phyloP scores from a whole-genome alignment of 805 yeast genomes.

The Starmera quercuum region DNA sequence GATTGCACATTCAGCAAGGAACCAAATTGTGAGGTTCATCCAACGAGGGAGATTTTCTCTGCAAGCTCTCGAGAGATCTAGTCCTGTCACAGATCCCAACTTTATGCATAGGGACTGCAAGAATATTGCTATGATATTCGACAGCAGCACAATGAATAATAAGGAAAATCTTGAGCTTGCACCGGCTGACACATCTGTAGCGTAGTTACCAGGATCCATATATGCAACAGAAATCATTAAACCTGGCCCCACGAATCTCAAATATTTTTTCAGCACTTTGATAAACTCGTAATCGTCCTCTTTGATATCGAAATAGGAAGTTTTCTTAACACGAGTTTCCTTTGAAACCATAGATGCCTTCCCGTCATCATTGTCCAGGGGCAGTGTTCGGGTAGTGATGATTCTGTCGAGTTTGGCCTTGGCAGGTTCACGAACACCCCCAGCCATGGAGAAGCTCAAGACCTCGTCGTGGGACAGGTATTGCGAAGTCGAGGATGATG shows the following conservation, averaged over 20 bases:
- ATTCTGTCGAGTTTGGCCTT: too few relatives aligned
- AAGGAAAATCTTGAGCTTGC: conserved; percentile 70
- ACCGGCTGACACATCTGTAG: conserved; percentile 86
- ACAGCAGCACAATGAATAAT: conserved; percentile 61
- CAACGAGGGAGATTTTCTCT: conserved; percentile 59
- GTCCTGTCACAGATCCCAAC: conserved; percentile 83
- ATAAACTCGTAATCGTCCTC: conserved; percentile 9
- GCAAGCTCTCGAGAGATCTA: conserved; percentile 83
- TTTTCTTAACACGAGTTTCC: too few relatives aligned
- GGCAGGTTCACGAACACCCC: conserved; percentile 12
- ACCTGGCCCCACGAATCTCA: conserved; percentile 79
- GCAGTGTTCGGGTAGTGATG: too few relatives aligned
- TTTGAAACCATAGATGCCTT: too few relatives aligned
- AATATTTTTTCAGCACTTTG: conserved; percentile 40
- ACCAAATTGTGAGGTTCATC: conserved; percentile 56
- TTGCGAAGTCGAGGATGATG: too few relatives aligned
- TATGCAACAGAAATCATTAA: conserved; percentile 84
- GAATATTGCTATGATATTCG: conserved; percentile 80
- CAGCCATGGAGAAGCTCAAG: conserved; percentile 10
- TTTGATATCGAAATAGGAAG: conserved; percentile 7
- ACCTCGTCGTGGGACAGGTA: conserved; percentile 11
- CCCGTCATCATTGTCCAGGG: too few relatives aligned
- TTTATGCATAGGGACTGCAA: conserved; percentile 79
- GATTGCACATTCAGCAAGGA: conserved; percentile 82
- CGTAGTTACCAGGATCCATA: conserved; percentile 91